A percentile compares a stretch with the other conserved stretches of the same genome.
These are phyloP conservation scores for Pythium monospermum DNA, from an alignment of 352 stramenopile species.

Conservation along the genomic window DNA sequence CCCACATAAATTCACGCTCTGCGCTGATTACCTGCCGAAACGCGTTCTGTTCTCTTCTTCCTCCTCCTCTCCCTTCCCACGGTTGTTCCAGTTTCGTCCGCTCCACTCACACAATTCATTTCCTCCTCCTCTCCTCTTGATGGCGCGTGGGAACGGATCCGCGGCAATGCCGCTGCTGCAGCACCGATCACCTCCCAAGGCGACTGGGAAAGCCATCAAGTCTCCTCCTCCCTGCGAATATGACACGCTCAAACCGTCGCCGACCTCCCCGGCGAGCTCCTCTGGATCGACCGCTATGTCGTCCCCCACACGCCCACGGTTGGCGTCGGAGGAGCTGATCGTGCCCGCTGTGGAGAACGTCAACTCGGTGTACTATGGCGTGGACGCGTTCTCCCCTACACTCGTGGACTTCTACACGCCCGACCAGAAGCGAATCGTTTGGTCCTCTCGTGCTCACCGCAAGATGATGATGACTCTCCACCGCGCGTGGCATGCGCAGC, in stretches of 20 bases:
- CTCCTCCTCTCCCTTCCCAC: too few relatives aligned
- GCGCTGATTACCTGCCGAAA: too few relatives aligned
- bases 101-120: neutral
- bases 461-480: conserved; percentile 89
- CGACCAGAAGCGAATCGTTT: conserved; percentile 84
- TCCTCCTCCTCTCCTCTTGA: conserved; percentile 9
- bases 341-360: conserved; percentile 63
- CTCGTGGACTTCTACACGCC: conserved; percentile 84
- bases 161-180: conserved; percentile 43
- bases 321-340: conserved; percentile 79
- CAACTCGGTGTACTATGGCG: conserved; percentile 83
- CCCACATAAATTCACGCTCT: too few relatives aligned
- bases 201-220: conserved; percentile 19
- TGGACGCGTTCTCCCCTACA: conserved; percentile 81
- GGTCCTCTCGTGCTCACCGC: conserved; percentile 79
- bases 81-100: too few relatives aligned
- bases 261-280: conserved; percentile 17
- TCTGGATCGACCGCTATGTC: conserved; percentile 18
- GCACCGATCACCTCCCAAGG: conserved; percentile 24
- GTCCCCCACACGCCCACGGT: conserved; percentile 27
- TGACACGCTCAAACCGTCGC: conserved; percentile 12
- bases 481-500: conserved; percentile 58
- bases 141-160: conserved; percentile 15
- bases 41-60: too few relatives aligned
- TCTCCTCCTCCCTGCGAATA: neutral